Evolutionary conservation across 2,329 filamentous ascomycete genomes (phyloP), one percentile per base, ranked within the genome.

Genomic region (Emericellopsis atlantica): DNA sequence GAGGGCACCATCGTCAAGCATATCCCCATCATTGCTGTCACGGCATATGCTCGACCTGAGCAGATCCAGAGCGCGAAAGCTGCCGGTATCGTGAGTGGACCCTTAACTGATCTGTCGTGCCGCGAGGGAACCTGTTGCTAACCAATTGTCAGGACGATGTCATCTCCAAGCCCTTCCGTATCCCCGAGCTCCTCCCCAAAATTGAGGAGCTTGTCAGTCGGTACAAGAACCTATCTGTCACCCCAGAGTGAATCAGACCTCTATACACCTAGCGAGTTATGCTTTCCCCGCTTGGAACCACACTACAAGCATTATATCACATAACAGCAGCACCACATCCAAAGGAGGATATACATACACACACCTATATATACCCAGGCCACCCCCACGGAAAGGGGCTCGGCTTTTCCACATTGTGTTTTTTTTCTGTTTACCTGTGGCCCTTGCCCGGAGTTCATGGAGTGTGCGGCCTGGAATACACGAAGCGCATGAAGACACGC

Each of bases 21-120:
- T 51, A 74, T 86, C n/a, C 81, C 82, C 3, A 84, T 86, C 49
- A 84, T 87, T 49, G 82, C 80, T n/a, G 81, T 84, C n/a, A 89
- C 84, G 32, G 84, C 84, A 2, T 89, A 89, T 57, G 84, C 82
- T 32, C 68, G 84, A 53, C 72, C 74, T 5, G 81, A 86, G 62
- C 83, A 89, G 58, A 80, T 86, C 44, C 70, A 74, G 48, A 78
- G 72, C 48, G 83, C 84, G 41, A 74, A 84, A 53, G 68, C 73
- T 42, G 80, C 81, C 18, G 84, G 84, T 32, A 86, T 89, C 64
- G 80, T 81, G 61, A 66, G 74, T 67, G 35, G 43, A 18, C 6
- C 14, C 23, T 12, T 5, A 18, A 35, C 15, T 34, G n/a, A n/a
- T n/a, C n/a, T n/a, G n/a, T n/a, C n/a, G 22, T 29, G 5, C 23